phyloP scores from a whole-genome alignment of 164 flowering plant genomes.

The Cinnamomum micranthum region DNA sequence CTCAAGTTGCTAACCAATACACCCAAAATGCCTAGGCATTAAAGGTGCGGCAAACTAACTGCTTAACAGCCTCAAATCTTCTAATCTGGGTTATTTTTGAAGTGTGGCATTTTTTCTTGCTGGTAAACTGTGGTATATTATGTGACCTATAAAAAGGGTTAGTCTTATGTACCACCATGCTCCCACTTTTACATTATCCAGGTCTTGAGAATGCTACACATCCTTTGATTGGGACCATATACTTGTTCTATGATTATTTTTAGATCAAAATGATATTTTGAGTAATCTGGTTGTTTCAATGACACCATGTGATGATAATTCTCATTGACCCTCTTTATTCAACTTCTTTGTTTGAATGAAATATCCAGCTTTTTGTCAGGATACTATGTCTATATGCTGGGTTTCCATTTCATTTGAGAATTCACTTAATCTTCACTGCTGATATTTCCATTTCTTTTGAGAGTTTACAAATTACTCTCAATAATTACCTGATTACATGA shows the following conservation, averaged over 20 bases:
- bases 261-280: neutral
- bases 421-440: neutral
- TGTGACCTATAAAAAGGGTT: too few species aligned
- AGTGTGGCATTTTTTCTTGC: too few species aligned
- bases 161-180: too few species aligned
- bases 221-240: neutral
- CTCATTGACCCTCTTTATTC: neutral
- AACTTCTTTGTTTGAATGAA: neutral
- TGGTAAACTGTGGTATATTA: too few species aligned
- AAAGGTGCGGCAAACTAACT: too few species aligned
- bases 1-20: too few species aligned
- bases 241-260: neutral
- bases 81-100: too few species aligned
- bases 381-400: neutral
- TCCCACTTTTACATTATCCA: neutral
- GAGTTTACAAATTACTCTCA: neutral
- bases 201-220: neutral
- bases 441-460: neutral
- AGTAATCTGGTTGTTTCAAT: neutral
- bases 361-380: neutral
- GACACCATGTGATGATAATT: neutral
- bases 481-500: constrained; percentile 9
- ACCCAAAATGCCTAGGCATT: too few species aligned
- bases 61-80: too few species aligned
- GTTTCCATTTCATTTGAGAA: constrained; percentile 1